A percentile compares a stretch with the other conserved stretches of the same genome.
phyloP scores from a whole-genome alignment of 148 eudicot genomes.

The Arctostaphylos glauca region DNA sequence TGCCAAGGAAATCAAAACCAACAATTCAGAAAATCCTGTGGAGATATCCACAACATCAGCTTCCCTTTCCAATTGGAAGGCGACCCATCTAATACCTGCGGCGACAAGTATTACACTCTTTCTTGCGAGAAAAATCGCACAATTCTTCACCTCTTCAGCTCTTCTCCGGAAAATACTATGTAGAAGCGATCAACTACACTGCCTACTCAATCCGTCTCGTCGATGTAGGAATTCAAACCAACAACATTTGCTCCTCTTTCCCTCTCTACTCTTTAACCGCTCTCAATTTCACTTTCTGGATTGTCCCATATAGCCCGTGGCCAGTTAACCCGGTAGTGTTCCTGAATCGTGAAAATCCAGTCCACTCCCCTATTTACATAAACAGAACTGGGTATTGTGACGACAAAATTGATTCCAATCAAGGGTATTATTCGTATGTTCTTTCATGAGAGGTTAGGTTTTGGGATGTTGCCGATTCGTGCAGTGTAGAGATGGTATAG shows the following conservation, averaged over 20 bases:
- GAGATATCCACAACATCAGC: constrained; percentile 12
- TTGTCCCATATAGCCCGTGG: not conserved
- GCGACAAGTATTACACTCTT: not conserved
- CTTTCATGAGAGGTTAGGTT: not conserved
- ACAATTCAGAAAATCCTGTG: not conserved
- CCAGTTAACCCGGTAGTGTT: not conserved
- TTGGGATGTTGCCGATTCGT: constrained; percentile 17
- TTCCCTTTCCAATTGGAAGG: not conserved
- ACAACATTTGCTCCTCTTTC: not conserved
- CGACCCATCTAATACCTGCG: not conserved
- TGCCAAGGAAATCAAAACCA: not conserved
- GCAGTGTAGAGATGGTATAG: not conserved
- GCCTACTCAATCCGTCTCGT: constrained; percentile 10
- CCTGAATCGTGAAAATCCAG: constrained; percentile 12
- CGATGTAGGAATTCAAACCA: constrained; percentile 13
- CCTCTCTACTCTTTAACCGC: not conserved
- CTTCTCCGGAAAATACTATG: constrained; percentile 12
- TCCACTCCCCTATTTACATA: not conserved
- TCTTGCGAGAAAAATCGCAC: constrained; percentile 15
- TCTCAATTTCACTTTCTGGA: no score
- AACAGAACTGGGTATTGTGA: not conserved
- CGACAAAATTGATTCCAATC: not conserved
- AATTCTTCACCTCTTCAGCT: not conserved
- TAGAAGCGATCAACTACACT: constrained; percentile 19
- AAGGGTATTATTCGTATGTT: not conserved